These are phyloP conservation scores for Pancytospora philotis DNA, from an alignment of 371 early-diverging fungal genomes.

Conservation along the genomic window DNA sequence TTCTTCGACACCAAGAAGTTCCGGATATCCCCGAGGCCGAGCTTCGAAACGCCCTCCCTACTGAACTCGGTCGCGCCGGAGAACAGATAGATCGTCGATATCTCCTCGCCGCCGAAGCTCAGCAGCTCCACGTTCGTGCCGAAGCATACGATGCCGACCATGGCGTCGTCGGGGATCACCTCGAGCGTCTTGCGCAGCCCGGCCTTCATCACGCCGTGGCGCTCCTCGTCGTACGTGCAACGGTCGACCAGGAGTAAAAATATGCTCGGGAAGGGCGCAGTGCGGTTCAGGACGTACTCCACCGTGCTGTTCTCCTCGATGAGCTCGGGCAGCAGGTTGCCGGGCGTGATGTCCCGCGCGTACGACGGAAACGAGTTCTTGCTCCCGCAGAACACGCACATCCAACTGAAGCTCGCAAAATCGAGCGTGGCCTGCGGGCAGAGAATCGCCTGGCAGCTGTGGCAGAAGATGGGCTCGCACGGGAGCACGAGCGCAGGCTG, in stretches of 20 bases:
- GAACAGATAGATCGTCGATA: slow-evolving; percentile 86
- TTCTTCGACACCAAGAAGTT: slow-evolving; percentile 63
- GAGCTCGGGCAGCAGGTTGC: slow-evolving; percentile 88
- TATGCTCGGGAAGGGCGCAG: slow-evolving; percentile 74
- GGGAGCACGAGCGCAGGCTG: slow-evolving; percentile 70
- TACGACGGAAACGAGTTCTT: slow-evolving; percentile 93
- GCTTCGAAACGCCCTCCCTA: slow-evolving; percentile 61
- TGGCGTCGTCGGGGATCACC: slow-evolving; percentile 76
- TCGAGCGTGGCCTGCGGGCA: slow-evolving; percentile 94
- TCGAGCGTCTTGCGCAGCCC: slow-evolving; percentile 75
- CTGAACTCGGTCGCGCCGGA: slow-evolving; percentile 88
- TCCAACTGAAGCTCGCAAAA: slow-evolving; percentile 84
- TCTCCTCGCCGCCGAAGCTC: slow-evolving; percentile 65
- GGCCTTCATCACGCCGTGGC: slow-evolving; percentile 84
- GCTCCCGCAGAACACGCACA: slow-evolving; percentile 90
- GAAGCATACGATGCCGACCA: slow-evolving; percentile 87
- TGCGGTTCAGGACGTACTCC: slow-evolving; percentile 74
- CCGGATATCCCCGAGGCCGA: slow-evolving; percentile 16
- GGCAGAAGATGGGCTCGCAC: slow-evolving; percentile 90
- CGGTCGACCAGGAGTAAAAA: slow-evolving; percentile 95
- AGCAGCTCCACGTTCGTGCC: slow-evolving; percentile 79
- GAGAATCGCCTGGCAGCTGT: slow-evolving; percentile 82
- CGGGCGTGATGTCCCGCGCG: slow-evolving; percentile 83
- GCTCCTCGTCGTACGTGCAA: slow-evolving; percentile 73
- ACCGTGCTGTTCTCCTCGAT: slow-evolving; percentile 80